These are phyloP conservation scores for Endotrypanum monterogeii DNA, from an alignment of 208 protist species.

Conservation along the genomic window DNA sequence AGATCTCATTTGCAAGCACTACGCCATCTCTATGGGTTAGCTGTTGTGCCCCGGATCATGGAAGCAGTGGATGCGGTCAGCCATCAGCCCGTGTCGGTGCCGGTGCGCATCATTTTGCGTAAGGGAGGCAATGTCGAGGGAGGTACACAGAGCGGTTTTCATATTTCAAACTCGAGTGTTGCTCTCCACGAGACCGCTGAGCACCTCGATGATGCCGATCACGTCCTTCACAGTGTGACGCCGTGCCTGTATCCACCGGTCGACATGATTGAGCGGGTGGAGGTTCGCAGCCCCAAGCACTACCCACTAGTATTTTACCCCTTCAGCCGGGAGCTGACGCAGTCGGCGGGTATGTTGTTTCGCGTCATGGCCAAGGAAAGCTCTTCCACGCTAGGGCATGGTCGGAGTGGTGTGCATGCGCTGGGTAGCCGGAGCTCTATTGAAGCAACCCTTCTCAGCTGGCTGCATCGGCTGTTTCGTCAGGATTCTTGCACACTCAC, in stretches of 20 bases:
- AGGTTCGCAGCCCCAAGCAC: slow-evolving; percentile 63
- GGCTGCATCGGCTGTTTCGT: slow-evolving; percentile 64
- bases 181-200: slow-evolving; percentile 4
- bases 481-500: slow-evolving; percentile 26
- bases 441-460: slow-evolving; percentile 57
- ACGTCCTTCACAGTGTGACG: slow-evolving; percentile 28
- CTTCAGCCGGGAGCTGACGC: slow-evolving; percentile 18
- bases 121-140: background rate
- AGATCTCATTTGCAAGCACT: slow-evolving; percentile 89
- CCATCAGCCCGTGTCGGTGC: slow-evolving; percentile 63
- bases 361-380: slow-evolving; percentile 26
- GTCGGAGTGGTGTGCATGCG: background rate
- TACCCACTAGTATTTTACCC: slow-evolving; percentile 47
- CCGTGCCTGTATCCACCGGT: slow-evolving; percentile 74
- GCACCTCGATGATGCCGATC: background rate
- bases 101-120: slow-evolving; percentile 60
- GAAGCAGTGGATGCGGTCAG: slow-evolving; percentile 93
- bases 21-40: slow-evolving; percentile 95
- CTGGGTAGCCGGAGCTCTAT: slow-evolving; percentile 3
- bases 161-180: slow-evolving; percentile 42
- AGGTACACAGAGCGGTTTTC: background rate
- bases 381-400: background rate
- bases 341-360: slow-evolving; percentile 22
- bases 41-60: slow-evolving; percentile 90
- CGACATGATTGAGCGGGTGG: slow-evolving; percentile 72